Conservation (phyloP, 2,329 filamentous ascomycete species). For the Coleophoma crateriformis region DNA sequence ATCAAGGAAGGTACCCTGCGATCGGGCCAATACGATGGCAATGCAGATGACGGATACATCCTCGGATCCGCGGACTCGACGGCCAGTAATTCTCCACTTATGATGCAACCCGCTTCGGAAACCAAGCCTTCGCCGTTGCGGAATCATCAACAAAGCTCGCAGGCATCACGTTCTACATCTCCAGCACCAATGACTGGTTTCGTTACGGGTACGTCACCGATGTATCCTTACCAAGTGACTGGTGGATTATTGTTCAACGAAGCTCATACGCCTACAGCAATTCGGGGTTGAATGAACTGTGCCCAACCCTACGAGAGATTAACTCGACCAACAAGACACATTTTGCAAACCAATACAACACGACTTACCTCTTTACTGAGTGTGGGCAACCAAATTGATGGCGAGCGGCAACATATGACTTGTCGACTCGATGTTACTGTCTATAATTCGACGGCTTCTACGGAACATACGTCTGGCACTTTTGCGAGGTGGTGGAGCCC, state of each 20-base stretch:
- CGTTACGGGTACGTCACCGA: constrained; percentile 37
- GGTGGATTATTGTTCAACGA: constrained; percentile 26
- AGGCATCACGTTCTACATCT: constrained; percentile 33
- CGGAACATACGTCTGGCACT: constrained; percentile 16
- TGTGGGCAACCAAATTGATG: constrained; percentile 10
- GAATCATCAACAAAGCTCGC: constrained; percentile 22
- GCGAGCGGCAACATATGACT: neutral
- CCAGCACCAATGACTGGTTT: constrained; percentile 41
- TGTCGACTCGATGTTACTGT: constrained; percentile 1
- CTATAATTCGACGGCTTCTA: constrained; percentile 7
- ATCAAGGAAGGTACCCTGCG: constrained; percentile 41
- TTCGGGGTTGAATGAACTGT: constrained; percentile 20
- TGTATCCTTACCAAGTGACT: constrained; percentile 26
- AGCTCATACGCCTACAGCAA: constrained; percentile 28
- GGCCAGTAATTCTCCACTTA: constrained; percentile 26
- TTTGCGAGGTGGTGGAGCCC: constrained; percentile 15
- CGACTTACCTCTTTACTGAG: constrained; percentile 24
- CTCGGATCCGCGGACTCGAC: constrained; percentile 24
- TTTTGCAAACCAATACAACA: constrained; percentile 3
- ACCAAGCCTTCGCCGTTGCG: constrained; percentile 15
- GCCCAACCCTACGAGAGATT: constrained; percentile 7
- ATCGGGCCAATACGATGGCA: constrained; percentile 37
- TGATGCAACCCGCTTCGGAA: constrained; percentile 10
- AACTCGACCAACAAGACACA: neutral
- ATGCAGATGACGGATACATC: constrained; percentile 30